Base-by-base conservation (phyloP, 2,329 filamentous ascomycete genomes). In the Coniochaeta ligniaria region DNA sequence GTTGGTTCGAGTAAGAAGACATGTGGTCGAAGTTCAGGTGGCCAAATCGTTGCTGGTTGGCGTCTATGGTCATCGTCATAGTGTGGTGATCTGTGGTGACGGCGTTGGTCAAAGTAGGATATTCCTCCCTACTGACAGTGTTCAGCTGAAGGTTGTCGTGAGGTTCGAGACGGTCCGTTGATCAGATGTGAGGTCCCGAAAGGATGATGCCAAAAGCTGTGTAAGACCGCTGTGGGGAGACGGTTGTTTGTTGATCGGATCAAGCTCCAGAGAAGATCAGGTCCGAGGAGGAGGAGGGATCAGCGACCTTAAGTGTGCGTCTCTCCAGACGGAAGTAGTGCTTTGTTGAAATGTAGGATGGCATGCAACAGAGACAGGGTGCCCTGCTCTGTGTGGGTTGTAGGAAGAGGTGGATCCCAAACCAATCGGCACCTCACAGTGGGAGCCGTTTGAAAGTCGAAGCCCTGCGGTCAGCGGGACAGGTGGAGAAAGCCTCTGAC, bases 1-100 rank as follows among this genome's bases (percentile, higher is more conserved):
- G 86, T 45, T 78, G 72, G 77, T 82, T 72, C 70, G 81, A 73
- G 76, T 91, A 92, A 68, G 77, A 75, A 73, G 90, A 86, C 82
- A 92, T 87, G 74, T 85, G 82, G 74, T 94, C 91, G 80, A 94
- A 95, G 75, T 85, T 86, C 79, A 96, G 76, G 73, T 83, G 84
- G 71, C 84, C 90, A 78, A 89, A 91, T 74, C 86, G 85, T 80
- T 87, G 91, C 78, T 94, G 92, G 75, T 92, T 90, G 71, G 87
- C 86, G 79, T 96, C 92, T 80, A 96, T 86, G 76, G 93, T 91
- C 92, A 96, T 96, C 79, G 92, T 95, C 92, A 96, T 96, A 75
- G 76, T 86, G 78, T 67, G 70, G 64, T 61, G 60, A 61, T 60
- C 33, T 59, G 41, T 63, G 63, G 63, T 38, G 63, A 64, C 52